Conservation (phyloP, 139 green algal genomes). For the Micractinium conductrix region DNA sequence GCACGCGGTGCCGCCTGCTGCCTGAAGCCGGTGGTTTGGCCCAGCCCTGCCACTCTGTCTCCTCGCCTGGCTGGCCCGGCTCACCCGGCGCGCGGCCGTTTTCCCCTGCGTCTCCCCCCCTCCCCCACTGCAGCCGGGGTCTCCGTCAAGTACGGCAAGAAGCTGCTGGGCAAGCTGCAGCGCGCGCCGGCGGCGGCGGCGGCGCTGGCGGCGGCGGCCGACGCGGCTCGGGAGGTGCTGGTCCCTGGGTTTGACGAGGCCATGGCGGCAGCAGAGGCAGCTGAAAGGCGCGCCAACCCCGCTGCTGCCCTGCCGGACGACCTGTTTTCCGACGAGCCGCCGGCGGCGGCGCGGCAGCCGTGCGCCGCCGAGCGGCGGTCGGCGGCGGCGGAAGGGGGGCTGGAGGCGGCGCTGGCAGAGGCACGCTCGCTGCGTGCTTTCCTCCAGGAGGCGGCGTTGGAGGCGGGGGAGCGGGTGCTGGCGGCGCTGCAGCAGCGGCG, state of each 20-base stretch:
- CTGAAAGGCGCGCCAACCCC: constrained; percentile 3
- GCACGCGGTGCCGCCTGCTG: neutral
- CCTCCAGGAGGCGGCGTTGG: neutral
- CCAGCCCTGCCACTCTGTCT: too few relatives aligned
- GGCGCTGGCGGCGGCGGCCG: neutral
- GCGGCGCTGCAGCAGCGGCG: constrained; percentile 17
- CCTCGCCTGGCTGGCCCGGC: too few relatives aligned
- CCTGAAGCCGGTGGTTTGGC: too few relatives aligned
- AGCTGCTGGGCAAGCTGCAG: constrained; percentile 36
- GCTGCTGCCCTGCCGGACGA: constrained; percentile 17
- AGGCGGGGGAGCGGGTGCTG: neutral
- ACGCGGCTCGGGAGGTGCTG: neutral
- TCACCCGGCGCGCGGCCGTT: too few relatives aligned
- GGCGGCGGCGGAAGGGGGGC: neutral
- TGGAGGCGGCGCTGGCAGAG: constrained; percentile 6
- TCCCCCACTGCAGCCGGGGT: neutral
- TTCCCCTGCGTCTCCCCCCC: neutral
- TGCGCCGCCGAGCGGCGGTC: constrained; percentile 7
- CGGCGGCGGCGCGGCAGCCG: constrained; percentile 10
- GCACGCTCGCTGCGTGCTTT: constrained; percentile 18
- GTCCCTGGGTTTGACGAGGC: constrained; percentile 21
- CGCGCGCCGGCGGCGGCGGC: constrained; percentile 12
- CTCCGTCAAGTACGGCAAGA: constrained; percentile 34
- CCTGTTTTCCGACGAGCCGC: constrained; percentile 17
- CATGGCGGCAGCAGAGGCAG: constrained; percentile 14